A percentile compares a stretch with the other conserved stretches of the same genome.
These are phyloP conservation scores for Raddia guianensis DNA, from an alignment of 176 grass and related monocot species.

Conservation along the genomic window DNA sequence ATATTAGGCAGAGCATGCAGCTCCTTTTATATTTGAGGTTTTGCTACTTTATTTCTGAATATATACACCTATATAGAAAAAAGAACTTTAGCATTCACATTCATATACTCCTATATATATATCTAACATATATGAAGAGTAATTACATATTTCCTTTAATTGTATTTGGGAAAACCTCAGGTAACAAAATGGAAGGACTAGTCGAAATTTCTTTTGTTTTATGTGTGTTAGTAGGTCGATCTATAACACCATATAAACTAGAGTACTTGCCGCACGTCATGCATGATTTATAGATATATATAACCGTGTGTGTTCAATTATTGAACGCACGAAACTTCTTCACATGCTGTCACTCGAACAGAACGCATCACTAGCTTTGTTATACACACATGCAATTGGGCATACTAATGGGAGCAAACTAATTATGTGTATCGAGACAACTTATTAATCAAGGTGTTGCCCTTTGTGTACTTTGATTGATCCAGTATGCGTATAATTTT, in stretches of 20 bases:
- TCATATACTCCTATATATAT: not conserved
- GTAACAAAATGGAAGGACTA: not conserved
- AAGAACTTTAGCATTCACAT: not conserved
- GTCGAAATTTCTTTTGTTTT: not conserved
- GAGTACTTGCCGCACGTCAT: not conserved
- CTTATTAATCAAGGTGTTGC: not conserved
- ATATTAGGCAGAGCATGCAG: not conserved
- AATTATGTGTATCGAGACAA: not conserved
- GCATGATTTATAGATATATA: not conserved
- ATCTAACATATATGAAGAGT: not conserved
- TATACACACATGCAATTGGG: not conserved
- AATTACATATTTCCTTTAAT: not conserved
- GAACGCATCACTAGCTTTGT: not conserved
- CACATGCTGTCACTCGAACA: slow-evolving; percentile 25
- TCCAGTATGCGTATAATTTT: not conserved
- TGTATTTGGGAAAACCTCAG: not conserved
- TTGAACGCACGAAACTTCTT: slow-evolving; percentile 27
- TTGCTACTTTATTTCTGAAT: not conserved
- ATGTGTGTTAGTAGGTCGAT: not conserved
- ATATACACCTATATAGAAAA: not conserved
- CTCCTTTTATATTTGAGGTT: not conserved
- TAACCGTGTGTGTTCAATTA: slow-evolving; percentile 30
- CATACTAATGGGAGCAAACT: not conserved
- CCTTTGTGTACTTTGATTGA: not conserved
- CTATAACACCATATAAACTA: no score